phyloP scores from a whole-genome alignment of 2,329 filamentous ascomycete genomes.

The Pyrenochaeta sp. region DNA sequence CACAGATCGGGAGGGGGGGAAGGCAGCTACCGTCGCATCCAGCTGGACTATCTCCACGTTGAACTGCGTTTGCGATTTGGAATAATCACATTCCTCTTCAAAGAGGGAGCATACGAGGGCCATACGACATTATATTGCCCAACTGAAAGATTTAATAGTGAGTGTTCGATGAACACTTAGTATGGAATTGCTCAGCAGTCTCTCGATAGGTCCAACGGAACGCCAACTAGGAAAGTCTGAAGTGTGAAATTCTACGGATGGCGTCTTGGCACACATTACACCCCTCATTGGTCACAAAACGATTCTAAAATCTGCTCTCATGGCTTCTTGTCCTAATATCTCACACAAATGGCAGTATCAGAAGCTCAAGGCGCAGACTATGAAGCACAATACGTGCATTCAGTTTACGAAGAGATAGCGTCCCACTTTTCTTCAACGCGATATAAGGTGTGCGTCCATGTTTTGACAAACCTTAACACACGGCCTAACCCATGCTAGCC shows the following conservation, averaged over 20 bases:
- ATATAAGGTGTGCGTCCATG: conserved; percentile 65
- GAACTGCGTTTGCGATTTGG: no score
- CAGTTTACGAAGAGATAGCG: conserved; percentile 88
- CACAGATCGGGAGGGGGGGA: no score
- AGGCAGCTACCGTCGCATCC: no score
- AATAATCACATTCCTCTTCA: no score
- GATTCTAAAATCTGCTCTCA: background rate
- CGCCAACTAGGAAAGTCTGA: no score
- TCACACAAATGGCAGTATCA: conserved; percentile 24
- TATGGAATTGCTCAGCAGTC: no score
- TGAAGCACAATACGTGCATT: conserved; percentile 87
- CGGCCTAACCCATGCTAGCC: conserved; percentile 61
- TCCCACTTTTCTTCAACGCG: conserved; percentile 83
- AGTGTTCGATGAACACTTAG: no score
- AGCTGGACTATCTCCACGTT: no score
- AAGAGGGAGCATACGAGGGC: no score
- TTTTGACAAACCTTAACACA: conserved; percentile 5
- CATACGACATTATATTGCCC: no score
- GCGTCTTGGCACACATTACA: conserved; percentile 13
- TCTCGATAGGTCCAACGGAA: no score
- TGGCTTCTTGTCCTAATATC: background rate
- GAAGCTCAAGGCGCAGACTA: conserved; percentile 64
- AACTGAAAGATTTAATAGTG: no score
- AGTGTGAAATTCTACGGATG: background rate
- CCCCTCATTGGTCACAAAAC: conserved; percentile 16